Conservation (phyloP, 495 filamentous ascomycete species). For the Wilcoxina mikolae region DNA sequence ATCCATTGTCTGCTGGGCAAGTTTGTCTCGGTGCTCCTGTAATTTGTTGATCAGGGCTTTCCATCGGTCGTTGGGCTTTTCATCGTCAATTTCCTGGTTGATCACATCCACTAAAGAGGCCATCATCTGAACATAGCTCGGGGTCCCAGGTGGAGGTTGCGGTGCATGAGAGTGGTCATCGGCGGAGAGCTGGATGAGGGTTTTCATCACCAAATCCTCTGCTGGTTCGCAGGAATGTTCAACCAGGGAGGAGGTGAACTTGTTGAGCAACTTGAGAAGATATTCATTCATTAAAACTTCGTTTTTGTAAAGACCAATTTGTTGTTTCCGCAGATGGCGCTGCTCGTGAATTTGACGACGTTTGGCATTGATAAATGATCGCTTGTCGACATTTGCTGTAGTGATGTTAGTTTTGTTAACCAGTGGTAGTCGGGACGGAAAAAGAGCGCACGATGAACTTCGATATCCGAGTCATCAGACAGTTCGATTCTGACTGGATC, state of each 20-base stretch:
- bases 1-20: constrained; percentile 60
- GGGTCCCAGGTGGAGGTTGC: constrained; percentile 55
- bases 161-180: constrained; percentile 52
- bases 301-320: constrained; percentile 84
- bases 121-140: constrained; percentile 93
- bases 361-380: constrained; percentile 95
- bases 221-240: constrained; percentile 49
- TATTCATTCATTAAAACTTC: constrained; percentile 88
- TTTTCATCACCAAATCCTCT: constrained; percentile 70
- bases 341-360: constrained; percentile 91
- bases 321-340: constrained; percentile 62
- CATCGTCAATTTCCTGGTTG: constrained; percentile 69
- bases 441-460: constrained; percentile 54
- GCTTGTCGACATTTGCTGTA: constrained; percentile 86
- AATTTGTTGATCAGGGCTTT: constrained; percentile 62
- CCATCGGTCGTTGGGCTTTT: constrained; percentile 45
- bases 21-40: constrained; percentile 56
- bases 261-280: constrained; percentile 65
- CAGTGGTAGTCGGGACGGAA: neutral
- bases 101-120: constrained; percentile 80
- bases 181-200: constrained; percentile 61
- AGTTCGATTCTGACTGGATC: constrained; percentile 49
- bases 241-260: constrained; percentile 55
- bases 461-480: constrained; percentile 93
- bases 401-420: neutral